phyloP scores from a whole-genome alignment of 2,329 filamentous ascomycete species.

The Penicillium sp. region DNA sequence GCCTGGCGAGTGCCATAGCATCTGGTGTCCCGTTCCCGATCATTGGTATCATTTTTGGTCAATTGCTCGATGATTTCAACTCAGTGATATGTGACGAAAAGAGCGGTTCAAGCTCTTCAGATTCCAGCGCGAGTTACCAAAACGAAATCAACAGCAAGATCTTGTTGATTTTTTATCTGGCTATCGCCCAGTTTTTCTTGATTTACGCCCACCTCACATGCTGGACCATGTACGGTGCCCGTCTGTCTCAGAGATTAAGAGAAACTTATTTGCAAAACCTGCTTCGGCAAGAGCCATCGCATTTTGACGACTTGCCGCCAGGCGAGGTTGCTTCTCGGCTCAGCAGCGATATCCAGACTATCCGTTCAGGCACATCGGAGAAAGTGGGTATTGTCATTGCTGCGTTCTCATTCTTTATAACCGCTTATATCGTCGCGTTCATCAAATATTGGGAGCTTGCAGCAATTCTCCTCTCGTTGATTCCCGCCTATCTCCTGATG shows the following conservation, averaged over 20 bases:
- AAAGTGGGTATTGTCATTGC: slow-evolving; percentile 71
- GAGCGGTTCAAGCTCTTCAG: slow-evolving; percentile 15
- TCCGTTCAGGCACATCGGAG: slow-evolving; percentile 72
- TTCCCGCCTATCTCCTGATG: slow-evolving; percentile 68
- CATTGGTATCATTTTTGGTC: slow-evolving; percentile 49
- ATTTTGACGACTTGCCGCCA: slow-evolving; percentile 67
- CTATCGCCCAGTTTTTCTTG: slow-evolving; percentile 65
- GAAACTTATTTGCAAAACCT: slow-evolving; percentile 65
- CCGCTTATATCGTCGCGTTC: slow-evolving; percentile 71
- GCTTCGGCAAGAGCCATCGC: slow-evolving; percentile 66
- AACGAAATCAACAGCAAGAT: slow-evolving; percentile 58
- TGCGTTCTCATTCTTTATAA: slow-evolving; percentile 69
- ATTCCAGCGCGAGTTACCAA: slow-evolving; percentile 31
- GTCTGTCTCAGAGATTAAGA: slow-evolving; percentile 67
- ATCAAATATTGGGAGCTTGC: slow-evolving; percentile 67
- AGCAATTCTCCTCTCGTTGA: slow-evolving; percentile 66
- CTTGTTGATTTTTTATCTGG: slow-evolving; percentile 67
- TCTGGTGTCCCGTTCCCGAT: slow-evolving; percentile 50
- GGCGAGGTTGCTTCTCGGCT: slow-evolving; percentile 69
- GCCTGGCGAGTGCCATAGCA: slow-evolving; percentile 40
- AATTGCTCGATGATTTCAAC: slow-evolving; percentile 50
- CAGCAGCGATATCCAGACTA: slow-evolving; percentile 68
- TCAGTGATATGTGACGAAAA: slow-evolving; percentile 34
- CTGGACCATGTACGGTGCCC: slow-evolving; percentile 69
- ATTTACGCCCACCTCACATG: slow-evolving; percentile 70